Base-by-base conservation (phyloP, 441 rosid genomes). In the Mallotus repandus region DNA sequence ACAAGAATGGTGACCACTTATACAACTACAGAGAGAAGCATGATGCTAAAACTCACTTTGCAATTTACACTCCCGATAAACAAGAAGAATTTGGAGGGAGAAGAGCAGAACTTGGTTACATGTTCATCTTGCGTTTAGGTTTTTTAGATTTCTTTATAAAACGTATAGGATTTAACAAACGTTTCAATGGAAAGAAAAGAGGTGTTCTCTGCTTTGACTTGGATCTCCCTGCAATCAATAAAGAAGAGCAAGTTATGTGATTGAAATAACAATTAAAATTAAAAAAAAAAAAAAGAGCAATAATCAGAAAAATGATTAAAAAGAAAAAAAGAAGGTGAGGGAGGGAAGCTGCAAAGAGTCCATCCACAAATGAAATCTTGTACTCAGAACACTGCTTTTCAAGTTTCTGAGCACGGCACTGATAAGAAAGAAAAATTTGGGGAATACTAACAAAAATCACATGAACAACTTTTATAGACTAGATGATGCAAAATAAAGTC, bases 101-200 rank as follows among this genome's bases (percentile, higher is more conserved):
- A 3, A 15, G 38, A 8, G 38, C 45, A 60, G n/a, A 59, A 15
- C 19, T 70, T 74, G n/a, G 63, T 52, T 22, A 49, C 21, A 14
- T 68, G 66, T 55, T 74, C 49, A 21, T 46, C 60, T 69, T 71
- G 72, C 72, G 71, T 48, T 78, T 74, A 9, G 48, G 38, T 70
- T 73, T 88, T 68, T 16, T 76, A 70, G 84, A 71, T 74, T 73
- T 85, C 82, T 76, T 83, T 87, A 89, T 94, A 81, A 84, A 87
- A 74, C 82, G 68, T 63, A 72, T 49, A 21, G 85, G 89, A 75
- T 82, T 81, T 80, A 91, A 66, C 81, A 81, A 59, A 1, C 85
- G 87, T 81, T 81, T 86, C 65, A 87, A 78, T 21, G 91, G 95
- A 72, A 74, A 75, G 53, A 82, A 46, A 50, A 48, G 69, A 18